These are phyloP conservation scores for Nannizziopsis barbatae DNA, from an alignment of 2,329 filamentous ascomycete genomes.

Conservation along the genomic window DNA sequence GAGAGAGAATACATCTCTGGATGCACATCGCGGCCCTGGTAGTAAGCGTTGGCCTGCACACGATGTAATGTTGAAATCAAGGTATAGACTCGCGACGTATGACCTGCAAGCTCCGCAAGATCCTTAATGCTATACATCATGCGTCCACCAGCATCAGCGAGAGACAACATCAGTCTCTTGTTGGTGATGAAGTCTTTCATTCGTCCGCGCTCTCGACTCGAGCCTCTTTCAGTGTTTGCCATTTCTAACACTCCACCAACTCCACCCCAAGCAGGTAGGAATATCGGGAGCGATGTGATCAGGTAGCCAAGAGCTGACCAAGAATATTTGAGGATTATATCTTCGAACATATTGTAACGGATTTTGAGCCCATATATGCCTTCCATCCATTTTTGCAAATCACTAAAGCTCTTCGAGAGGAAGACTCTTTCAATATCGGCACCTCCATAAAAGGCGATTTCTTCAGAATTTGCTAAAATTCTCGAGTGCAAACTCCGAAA, in stretches of 20 bases:
- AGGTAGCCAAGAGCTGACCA: conserved; percentile 98
- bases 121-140: conserved; percentile 99
- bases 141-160: conserved; percentile 87
- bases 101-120: conserved; percentile 84
- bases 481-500: conserved; percentile 85
- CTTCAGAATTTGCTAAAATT: conserved; percentile 91
- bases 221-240: conserved; percentile 31
- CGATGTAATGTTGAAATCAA: conserved; percentile 89
- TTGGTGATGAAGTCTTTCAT: conserved; percentile 99
- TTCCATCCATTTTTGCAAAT: conserved; percentile 94
- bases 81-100: conserved; percentile 91
- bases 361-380: conserved; percentile 97
- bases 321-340: conserved; percentile 95
- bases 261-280: conserved; percentile 88
- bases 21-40: conserved; percentile 52
- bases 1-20: conserved; percentile 79
- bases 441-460: conserved; percentile 94
- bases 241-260: conserved; percentile 63
- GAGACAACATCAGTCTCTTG: conserved; percentile 92
- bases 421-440: conserved; percentile 92
- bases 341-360: conserved; percentile 95
- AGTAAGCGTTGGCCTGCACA: conserved; percentile 83
- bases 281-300: conserved; percentile 82
- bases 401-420: conserved; percentile 82
- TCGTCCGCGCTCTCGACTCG: conserved; percentile 62